Evolutionary conservation across 768 basidiomycete species (phyloP).

Genomic region (Cantharellus cinnabarinus): DNA sequence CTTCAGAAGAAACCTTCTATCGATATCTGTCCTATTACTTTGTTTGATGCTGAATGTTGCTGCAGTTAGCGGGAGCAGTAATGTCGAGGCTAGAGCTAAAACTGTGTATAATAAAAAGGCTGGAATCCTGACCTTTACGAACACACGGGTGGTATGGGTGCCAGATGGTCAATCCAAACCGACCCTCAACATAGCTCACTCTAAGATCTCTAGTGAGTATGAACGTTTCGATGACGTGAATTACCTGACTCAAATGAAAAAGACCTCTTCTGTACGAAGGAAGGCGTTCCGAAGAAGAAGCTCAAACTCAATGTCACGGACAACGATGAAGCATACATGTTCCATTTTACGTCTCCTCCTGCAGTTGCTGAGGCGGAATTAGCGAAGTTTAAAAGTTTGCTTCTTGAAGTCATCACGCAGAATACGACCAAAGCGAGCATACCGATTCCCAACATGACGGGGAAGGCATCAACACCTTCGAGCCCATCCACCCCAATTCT

Average conservation of each 20-base stretch:
- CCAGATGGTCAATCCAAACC: constrained; percentile 47
- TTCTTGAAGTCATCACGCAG: constrained; percentile 54
- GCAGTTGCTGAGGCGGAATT: constrained; percentile 46
- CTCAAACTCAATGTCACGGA: constrained; percentile 50
- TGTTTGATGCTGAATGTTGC: not conserved
- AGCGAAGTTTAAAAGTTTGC: constrained; percentile 62
- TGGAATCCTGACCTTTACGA: constrained; percentile 57
- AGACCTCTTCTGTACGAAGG: constrained; percentile 78
- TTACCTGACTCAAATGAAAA: constrained; percentile 7
- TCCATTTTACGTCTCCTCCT: constrained; percentile 42
- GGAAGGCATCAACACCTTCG: not conserved
- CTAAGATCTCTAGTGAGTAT: constrained; percentile 34
- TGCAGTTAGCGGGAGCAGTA: not conserved
- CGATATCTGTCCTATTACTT: too few relatives aligned
- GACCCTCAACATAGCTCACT: constrained; percentile 38
- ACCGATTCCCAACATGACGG: not conserved
- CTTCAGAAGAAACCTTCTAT: too few relatives aligned
- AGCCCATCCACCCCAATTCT: constrained; percentile 9
- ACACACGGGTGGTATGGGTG: constrained; percentile 57
- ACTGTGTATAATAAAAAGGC: constrained; percentile 69
- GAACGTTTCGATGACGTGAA: not conserved
- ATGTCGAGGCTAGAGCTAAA: constrained; percentile 23
- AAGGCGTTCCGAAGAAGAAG: constrained; percentile 57
- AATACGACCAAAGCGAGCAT: constrained; percentile 22
- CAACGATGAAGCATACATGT: constrained; percentile 61